phyloP scores from a whole-genome alignment of 176 grass and related monocot species.

The Canna indica region DNA sequence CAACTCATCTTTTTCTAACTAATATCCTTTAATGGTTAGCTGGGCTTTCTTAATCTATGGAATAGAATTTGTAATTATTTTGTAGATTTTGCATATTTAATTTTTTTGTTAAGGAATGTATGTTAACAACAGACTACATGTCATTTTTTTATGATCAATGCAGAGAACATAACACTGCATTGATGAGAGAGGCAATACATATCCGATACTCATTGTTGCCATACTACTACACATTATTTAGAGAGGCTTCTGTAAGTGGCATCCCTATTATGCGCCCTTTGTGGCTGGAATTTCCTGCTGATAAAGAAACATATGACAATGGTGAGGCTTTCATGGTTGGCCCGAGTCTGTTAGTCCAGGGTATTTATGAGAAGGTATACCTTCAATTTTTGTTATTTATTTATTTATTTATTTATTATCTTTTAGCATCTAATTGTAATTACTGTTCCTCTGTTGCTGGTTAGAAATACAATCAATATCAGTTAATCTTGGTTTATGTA shows the following conservation, averaged over 20 bases:
- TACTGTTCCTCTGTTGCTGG: background rate
- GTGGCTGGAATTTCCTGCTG: slow-evolving; percentile 89
- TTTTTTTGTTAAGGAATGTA: background rate
- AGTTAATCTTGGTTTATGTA: no score
- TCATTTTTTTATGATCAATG: slow-evolving; percentile 12
- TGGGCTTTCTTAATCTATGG: background rate
- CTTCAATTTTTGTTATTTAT: slow-evolving; percentile 1
- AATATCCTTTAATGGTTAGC: background rate
- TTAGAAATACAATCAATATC: slow-evolving; percentile 61
- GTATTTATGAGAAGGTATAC: slow-evolving; percentile 71
- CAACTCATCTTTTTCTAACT: background rate
- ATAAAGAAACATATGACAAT: slow-evolving; percentile 92
- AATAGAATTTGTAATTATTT: background rate
- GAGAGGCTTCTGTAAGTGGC: slow-evolving; percentile 75
- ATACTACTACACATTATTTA: slow-evolving; percentile 88
- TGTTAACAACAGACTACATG: background rate
- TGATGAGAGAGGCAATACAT: slow-evolving; percentile 87
- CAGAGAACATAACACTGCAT: slow-evolving; percentile 67
- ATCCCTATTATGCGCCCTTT: slow-evolving; percentile 88
- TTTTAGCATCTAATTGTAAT: background rate
- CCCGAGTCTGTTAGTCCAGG: slow-evolving; percentile 59
- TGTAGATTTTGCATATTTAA: no score
- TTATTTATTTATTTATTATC: background rate
- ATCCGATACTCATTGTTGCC: slow-evolving; percentile 77
- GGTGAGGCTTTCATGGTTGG: slow-evolving; percentile 89